Evolutionary conservation across 1,139 yeast species (phyloP).

Genomic region (Candida anutae): DNA sequence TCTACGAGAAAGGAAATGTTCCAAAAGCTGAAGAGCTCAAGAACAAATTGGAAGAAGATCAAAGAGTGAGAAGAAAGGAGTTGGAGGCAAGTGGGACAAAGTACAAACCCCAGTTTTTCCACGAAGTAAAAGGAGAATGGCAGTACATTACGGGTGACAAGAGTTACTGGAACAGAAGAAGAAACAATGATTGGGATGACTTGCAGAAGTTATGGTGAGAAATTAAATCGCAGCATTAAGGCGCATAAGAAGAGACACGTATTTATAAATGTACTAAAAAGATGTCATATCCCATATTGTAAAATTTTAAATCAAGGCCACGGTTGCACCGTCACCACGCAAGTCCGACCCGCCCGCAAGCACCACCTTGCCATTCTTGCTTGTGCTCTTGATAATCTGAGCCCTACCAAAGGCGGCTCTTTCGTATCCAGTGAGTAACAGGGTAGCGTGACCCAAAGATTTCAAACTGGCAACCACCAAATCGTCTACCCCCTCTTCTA

Average conservation of each 20-base stretch:
- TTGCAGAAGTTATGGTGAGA: constrained; percentile 46
- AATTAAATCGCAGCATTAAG: too few relatives aligned
- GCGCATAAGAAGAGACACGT: too few relatives aligned
- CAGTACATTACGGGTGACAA: constrained; percentile 49
- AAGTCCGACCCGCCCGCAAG: constrained; percentile 71
- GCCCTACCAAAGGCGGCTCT: constrained; percentile 62
- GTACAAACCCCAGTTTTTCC: constrained; percentile 61
- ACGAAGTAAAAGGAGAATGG: constrained; percentile 48
- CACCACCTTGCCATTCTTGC: constrained; percentile 30
- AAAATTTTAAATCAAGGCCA: constrained; percentile 31
- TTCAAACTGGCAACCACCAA: constrained; percentile 37
- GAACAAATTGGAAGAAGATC: constrained; percentile 64
- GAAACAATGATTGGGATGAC: constrained; percentile 51
- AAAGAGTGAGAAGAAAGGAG: constrained; percentile 66
- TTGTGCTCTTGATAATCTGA: constrained; percentile 53
- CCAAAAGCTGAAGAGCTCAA: constrained; percentile 68
- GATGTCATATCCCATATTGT: neutral
- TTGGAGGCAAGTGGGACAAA: constrained; percentile 36
- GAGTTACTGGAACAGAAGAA: constrained; percentile 79
- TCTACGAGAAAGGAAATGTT: constrained; percentile 62
- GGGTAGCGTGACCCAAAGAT: constrained; percentile 52
- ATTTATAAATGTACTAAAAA: neutral
- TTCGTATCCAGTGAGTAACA: constrained; percentile 34
- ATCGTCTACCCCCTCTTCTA: constrained; percentile 57
- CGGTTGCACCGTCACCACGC: constrained; percentile 78